Evolutionary conservation across 345 rosid species (phyloP), one percentile per base, ranked within the genome.

Genomic region (Geranium rotundifolium): DNA sequence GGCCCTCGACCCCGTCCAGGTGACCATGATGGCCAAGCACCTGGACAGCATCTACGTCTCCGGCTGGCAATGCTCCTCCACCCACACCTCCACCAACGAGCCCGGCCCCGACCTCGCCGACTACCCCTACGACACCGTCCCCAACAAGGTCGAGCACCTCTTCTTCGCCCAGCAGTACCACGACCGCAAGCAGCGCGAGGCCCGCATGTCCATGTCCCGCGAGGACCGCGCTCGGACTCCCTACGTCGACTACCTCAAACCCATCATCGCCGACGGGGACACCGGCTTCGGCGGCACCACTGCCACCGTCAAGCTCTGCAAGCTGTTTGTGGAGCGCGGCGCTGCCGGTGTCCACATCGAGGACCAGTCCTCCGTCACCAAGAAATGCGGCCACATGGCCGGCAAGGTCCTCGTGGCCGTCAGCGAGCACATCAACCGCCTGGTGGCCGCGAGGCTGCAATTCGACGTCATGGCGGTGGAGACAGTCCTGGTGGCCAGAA

Each of bases 21-120:
- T 93, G 14, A 61, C 99, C 72, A 90, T 93, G 97, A 93, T 90
- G 99, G 96, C 92, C 68, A 90, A 86, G 72, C 84, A 86, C 79
- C 73, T 90, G 62, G 97, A 90, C 83, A 72, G 85, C 16, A 86
- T 90, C 41, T 90, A 90, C 23, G 95, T 93, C 66, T 93, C 97
- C 4, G 99, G 99, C 27, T 95, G 99, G 97, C 96, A 95, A 67
- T 95, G 99, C 78, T 95, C 96, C 14, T 95, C 99, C n/a, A 95
- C 96, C 10, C 96, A 90, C 76, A 88, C 96, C 19, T 66, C 77
- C 61, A 85, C 96, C 67, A 90, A 90, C 17, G 97, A 90, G 70
- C 99, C 97, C 2, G 99, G 96, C 19, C 99, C 99, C 0, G 95
- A 88, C 76, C 97, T 86, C n/a, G 95, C 97, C 9, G 99, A 90